Base-by-base conservation (phyloP, 805 yeast genomes). In the Spathaspora girioi region DNA sequence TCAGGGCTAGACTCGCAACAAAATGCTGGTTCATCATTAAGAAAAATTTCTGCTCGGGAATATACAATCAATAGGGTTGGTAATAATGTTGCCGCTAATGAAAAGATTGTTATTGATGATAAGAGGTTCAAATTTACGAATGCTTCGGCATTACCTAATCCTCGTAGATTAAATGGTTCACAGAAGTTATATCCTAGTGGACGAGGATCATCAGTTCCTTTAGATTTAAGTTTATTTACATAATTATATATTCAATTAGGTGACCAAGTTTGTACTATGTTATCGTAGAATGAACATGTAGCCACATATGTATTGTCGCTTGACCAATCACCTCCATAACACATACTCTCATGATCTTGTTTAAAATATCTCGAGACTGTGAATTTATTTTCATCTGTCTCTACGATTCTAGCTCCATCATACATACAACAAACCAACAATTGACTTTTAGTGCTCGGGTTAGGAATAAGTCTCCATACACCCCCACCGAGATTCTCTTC, bases 251-350 rank as follows among this genome's bases (percentile, higher is more conserved):
- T 23, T 23, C 26, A 23, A 23, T 4, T 48, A 3, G 58, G 54
- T 12, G 54, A 49, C 98, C 98, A 93, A 29, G 78, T 65, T 56
- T 92, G 97, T 1, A 93, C 78, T 17, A 87, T 81, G 50, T 81
- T 80, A 66, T 93, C 99, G 70, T 93, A 93, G 66, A 93, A 93
- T 50, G 97, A 90, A 65, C 97, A 93, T 1, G 97, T 91, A 2
- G 82, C 86, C 7, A 87, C 80, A 4, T 65, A 58, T 1, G 66
- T 65, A 6, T 76, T 81, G 4, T 74, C 73, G 1, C 62, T 61
- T 12, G 76, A 67, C 96, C 97, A 92, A 62, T 88, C 97, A 4
- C 96, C 97, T 0, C 98, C 99, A 62, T 93, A 93, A 50, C 93
- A 92, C 90, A 94, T 93, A 53, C 97, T 89, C 47, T 83, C 84